Evolutionary conservation across 257 asterid species (phyloP).

Genomic region (Galeopsis tetrahit): DNA sequence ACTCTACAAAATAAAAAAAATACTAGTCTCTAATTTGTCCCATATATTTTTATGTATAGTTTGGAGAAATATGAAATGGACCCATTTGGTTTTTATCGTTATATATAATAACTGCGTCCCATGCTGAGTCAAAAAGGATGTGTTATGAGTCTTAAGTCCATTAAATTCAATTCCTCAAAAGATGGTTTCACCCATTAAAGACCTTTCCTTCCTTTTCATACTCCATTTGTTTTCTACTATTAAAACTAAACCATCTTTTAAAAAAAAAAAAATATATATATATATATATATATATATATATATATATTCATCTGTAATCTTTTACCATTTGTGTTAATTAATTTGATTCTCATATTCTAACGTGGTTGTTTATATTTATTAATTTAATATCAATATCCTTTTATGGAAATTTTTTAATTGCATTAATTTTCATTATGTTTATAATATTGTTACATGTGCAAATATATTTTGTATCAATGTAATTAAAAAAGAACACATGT

Average conservation of each 20-base stretch:
- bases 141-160: conserved; percentile 43
- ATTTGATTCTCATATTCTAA: no score
- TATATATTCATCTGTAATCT: no score
- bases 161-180: conserved; percentile 40
- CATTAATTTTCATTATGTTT: not conserved
- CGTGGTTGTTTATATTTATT: no score
- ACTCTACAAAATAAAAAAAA: not conserved
- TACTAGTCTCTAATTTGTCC: no score
- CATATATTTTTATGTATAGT: not conserved
- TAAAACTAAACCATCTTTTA: not conserved
- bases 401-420: no score
- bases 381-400: no score
- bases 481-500: not conserved
- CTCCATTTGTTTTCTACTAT: not conserved
- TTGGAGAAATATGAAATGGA: conserved; percentile 19
- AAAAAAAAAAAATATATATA: no score
- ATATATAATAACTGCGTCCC: conserved; percentile 43
- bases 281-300: no score
- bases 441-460: not conserved
- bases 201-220: not conserved
- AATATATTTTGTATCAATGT: not conserved
- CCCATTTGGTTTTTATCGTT: conserved; percentile 25
- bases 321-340: no score
- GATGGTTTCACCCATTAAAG: conserved; percentile 26
- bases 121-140: conserved; percentile 62